Conservation (phyloP, 2,329 filamentous ascomycete genomes). For the Scolecobasidium constrictum region DNA sequence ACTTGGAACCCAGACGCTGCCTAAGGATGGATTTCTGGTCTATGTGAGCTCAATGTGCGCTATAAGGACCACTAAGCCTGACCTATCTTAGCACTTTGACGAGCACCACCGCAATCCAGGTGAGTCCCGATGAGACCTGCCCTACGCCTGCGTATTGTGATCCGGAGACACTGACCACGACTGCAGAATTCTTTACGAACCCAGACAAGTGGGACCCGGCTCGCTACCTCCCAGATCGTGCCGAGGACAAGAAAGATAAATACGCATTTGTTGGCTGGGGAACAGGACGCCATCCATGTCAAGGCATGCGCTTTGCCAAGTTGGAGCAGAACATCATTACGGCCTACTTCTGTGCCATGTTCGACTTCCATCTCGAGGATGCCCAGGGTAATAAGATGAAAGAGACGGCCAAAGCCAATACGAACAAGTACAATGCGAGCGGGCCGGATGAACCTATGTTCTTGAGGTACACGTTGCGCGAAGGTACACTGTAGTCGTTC, state of each 20-base stretch:
- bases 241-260: conserved; percentile 34
- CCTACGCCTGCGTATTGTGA: too few relatives aligned
- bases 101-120: too few relatives aligned
- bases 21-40: conserved; percentile 32
- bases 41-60: neutral
- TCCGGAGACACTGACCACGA: conserved; percentile 38
- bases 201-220: conserved; percentile 40
- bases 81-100: too few relatives aligned
- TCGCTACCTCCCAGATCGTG: conserved; percentile 35
- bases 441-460: neutral
- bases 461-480: conserved; percentile 3
- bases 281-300: conserved; percentile 32
- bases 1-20: conserved; percentile 40
- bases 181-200: conserved; percentile 38
- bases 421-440: neutral
- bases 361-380: conserved; percentile 36
- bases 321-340: conserved; percentile 41
- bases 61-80: too few relatives aligned
- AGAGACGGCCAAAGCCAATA: conserved; percentile 17
- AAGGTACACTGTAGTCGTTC: too few relatives aligned
- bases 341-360: conserved; percentile 38
- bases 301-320: conserved; percentile 39
- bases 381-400: conserved; percentile 22
- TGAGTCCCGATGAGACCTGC: too few relatives aligned
- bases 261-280: conserved; percentile 29